Evolutionary conservation across 257 asterid species (phyloP).

Genomic region (Solanum dulcamara): DNA sequence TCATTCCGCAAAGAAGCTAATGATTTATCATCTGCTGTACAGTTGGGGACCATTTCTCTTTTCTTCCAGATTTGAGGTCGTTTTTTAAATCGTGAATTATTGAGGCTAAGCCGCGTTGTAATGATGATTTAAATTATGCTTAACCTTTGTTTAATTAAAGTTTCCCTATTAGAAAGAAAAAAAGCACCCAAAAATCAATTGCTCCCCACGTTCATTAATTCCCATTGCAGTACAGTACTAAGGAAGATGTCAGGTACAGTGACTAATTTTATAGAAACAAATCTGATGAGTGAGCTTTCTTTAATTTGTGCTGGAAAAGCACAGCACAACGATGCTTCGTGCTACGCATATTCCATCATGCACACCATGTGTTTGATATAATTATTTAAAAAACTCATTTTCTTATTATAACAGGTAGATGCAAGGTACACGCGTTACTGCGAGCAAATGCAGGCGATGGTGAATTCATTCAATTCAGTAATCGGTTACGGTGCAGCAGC

Average conservation of each 20-base stretch:
- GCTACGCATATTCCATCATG: slow-evolving; percentile 6
- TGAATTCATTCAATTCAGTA: slow-evolving; percentile 45
- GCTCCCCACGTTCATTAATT: slow-evolving; percentile 6
- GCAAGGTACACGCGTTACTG: slow-evolving; percentile 52
- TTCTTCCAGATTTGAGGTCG: neutral
- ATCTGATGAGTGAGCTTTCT: neutral
- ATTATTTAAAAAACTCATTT: neutral
- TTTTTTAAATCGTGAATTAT: slow-evolving; percentile 19
- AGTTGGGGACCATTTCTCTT: slow-evolving; percentile 24
- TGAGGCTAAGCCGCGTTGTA: neutral
- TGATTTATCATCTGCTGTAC: neutral
- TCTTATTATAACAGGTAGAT: slow-evolving; percentile 36
- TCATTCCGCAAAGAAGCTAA: neutral
- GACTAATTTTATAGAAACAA: neutral
- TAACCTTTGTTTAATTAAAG: neutral
- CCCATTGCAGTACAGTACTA: neutral
- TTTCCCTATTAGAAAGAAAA: neutral
- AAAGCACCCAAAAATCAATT: neutral
- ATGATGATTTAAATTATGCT: neutral
- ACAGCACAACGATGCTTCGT: slow-evolving; percentile 16
- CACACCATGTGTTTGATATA: neutral
- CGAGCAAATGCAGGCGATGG: slow-evolving; percentile 66
- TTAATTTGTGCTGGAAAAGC: slow-evolving; percentile 41
- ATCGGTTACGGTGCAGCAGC: slow-evolving; percentile 55
- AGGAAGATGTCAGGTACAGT: neutral